Evolutionary conservation across 2,329 filamentous ascomycete genomes (phyloP).

Genomic region (Curvularia spicifera): DNA sequence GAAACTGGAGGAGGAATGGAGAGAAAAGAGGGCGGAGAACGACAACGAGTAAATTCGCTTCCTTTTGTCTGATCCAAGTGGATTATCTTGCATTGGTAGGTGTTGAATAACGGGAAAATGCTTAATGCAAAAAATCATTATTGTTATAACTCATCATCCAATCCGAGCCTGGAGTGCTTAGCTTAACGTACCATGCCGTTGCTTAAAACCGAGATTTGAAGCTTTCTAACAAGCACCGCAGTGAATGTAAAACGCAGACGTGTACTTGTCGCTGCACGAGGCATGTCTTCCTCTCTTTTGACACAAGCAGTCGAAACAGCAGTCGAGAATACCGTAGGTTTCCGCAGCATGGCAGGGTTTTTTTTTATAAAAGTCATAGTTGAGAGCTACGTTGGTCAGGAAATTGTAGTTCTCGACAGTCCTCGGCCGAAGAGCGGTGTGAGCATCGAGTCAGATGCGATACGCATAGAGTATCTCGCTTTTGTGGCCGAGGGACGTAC

Average conservation of each 20-base stretch:
- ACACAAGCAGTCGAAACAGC: not conserved
- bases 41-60: conserved; percentile 13
- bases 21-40: conserved; percentile 52
- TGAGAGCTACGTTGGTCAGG: not conserved
- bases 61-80: not conserved
- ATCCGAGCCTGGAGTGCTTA: not conserved
- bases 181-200: not conserved
- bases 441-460: not conserved
- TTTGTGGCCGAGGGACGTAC: not conserved
- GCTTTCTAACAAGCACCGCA: not conserved
- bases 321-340: not conserved
- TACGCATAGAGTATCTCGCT: not conserved
- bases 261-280: too few relatives aligned
- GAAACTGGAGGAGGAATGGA: conserved; percentile 74
- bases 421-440: not conserved
- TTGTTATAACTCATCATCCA: not conserved
- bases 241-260: too few relatives aligned
- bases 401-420: not conserved
- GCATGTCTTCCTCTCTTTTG: not conserved
- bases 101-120: not conserved
- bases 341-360: not conserved
- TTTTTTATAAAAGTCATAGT: not conserved
- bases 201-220: not conserved
- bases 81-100: conserved; percentile 1
- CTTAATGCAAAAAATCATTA: not conserved